Evolutionary conservation across 2,329 filamentous ascomycete genomes (phyloP).

Genomic region (Diaporthe citriasiana): DNA sequence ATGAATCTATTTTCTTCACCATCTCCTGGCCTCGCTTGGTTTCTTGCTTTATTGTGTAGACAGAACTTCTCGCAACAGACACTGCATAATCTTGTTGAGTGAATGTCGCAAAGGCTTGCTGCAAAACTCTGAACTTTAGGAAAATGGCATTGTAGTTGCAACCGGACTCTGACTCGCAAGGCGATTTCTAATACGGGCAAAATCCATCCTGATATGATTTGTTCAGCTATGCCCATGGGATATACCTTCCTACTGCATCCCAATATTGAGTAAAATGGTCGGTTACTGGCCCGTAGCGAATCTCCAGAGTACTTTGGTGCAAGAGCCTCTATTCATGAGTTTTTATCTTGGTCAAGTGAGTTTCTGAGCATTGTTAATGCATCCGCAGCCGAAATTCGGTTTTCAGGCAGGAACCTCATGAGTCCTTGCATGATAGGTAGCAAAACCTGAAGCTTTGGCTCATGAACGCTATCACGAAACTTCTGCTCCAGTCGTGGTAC

Average conservation of each 20-base stretch:
- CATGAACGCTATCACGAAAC: neutral
- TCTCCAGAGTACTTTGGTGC: too few relatives aligned
- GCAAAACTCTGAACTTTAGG: too few relatives aligned
- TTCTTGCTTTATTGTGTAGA: neutral
- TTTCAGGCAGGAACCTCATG: neutral
- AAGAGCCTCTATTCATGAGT: too few relatives aligned
- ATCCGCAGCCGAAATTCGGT: neutral
- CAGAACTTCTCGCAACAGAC: neutral
- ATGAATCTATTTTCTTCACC: neutral
- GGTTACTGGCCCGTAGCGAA: too few relatives aligned
- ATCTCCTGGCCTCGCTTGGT: neutral
- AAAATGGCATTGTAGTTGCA: too few relatives aligned
- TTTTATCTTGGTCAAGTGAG: neutral
- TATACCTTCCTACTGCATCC: too few relatives aligned
- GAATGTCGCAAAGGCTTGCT: neutral
- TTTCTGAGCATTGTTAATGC: neutral
- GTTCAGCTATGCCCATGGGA: too few relatives aligned
- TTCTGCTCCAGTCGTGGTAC: neutral
- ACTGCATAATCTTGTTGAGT: neutral
- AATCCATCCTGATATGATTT: too few relatives aligned
- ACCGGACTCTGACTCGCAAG: too few relatives aligned
- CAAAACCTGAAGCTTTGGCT: neutral
- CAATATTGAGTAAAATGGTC: too few relatives aligned
- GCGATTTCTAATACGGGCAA: too few relatives aligned
- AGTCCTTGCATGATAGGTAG: neutral